phyloP scores from a whole-genome alignment of 108 stramenopile species.

The Chaetoceros tenuissimus region DNA sequence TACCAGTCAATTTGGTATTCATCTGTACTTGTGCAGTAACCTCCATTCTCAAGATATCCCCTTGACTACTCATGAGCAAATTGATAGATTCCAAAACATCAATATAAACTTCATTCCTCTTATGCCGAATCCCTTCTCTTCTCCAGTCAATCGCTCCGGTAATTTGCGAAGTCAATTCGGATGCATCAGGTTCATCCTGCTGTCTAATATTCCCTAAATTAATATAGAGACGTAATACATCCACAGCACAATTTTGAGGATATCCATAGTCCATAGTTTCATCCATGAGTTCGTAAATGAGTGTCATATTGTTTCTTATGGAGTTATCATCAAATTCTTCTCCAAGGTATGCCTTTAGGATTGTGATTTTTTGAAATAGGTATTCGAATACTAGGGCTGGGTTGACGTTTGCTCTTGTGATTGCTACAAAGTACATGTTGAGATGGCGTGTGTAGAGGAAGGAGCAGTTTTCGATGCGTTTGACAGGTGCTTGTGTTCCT shows the following conservation, averaged over 20 bases:
- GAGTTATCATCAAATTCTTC: slow-evolving; percentile 95
- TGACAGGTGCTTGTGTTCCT: slow-evolving; percentile 90
- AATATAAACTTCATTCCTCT: slow-evolving; percentile 99
- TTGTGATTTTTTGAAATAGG: slow-evolving; percentile 87
- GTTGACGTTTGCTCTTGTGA: slow-evolving; percentile 95
- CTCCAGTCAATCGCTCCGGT: slow-evolving; percentile 99
- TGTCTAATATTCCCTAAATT: slow-evolving; percentile 87
- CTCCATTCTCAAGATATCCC: slow-evolving; percentile 85
- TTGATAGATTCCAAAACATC: slow-evolving; percentile 97
- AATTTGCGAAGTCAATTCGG: slow-evolving; percentile 89
- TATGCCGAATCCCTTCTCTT: slow-evolving; percentile 96
- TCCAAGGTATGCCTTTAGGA: slow-evolving; percentile 96
- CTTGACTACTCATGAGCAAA: slow-evolving; percentile 88
- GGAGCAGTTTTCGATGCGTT: slow-evolving; percentile 89
- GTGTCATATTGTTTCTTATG: slow-evolving; percentile 96
- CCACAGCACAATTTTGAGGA: slow-evolving; percentile 97
- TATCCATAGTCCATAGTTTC: slow-evolving; percentile 99
- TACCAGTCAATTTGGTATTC: slow-evolving; percentile 97
- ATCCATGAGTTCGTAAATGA: slow-evolving; percentile 98
- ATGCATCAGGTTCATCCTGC: slow-evolving; percentile 71
- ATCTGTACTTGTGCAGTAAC: slow-evolving; percentile 95
- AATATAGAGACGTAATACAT: slow-evolving; percentile 95
- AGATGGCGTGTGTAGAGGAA: slow-evolving; percentile 95
- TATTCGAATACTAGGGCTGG: slow-evolving; percentile 97
- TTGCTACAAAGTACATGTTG: slow-evolving; percentile 97